Evolutionary conservation across 164 flowering plant species (phyloP), one percentile per base, ranked within the genome.

Genomic region (Dillenia suffruticosa): DNA sequence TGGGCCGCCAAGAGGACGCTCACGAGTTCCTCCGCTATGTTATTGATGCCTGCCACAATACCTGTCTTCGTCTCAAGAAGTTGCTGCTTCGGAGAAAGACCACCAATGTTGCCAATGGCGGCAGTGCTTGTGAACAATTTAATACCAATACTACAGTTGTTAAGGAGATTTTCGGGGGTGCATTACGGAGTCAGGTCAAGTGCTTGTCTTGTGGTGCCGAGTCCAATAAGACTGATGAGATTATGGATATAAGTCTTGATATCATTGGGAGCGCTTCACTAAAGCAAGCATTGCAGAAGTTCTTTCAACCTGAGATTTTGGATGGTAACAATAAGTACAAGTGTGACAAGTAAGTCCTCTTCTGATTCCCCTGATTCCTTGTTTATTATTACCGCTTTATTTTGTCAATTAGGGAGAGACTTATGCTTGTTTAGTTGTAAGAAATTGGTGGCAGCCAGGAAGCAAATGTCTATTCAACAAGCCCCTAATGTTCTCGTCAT

Each of bases 401-500:
- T 26, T 26, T 50, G 44, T 51, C 8, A 14, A 15, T 17, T 40
- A 46, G 51, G 26, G 6, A 26, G 55, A 47, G 51, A 24, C 63
- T 59, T 68, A 19, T 67, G 56, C 65, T 71, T 71, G 59, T 70
- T 70, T 70, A 95, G 99, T 69, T 95, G 99, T 69, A 84, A 88
- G 80, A 84, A 88, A 70, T 70, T 92, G 82, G 93, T 90, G 58
- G 67, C 75, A 52, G 99, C 99, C 1, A 83, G 77, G 83, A 95
- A 95, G 82, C 97, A 92, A 71, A 79, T 95, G 97, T 88, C 92
- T 0, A 74, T 95, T 53, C 79, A 79, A 56, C 86, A 84, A 72
- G 93, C 97, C 2, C 99, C 99, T 11, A 92, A 95, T 76, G 73
- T 95, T 22, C 97, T 95, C 78, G 99, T 90, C 12, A 82, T 95